Evolutionary conservation across 2,329 filamentous ascomycete genomes (phyloP).

Genomic region (Knoxdaviesia proteae): DNA sequence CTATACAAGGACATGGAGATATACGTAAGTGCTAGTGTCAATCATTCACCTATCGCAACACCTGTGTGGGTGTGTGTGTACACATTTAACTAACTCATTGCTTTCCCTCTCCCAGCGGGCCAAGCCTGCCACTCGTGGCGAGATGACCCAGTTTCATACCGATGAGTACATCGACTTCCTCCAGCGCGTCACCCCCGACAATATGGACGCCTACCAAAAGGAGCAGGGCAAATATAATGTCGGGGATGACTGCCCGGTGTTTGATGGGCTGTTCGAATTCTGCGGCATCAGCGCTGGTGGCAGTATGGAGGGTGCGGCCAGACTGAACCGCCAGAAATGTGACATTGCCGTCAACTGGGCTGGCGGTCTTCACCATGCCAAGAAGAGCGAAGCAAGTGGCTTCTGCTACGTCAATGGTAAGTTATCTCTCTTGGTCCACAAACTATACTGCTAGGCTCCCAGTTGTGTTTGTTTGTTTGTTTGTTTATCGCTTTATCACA

Average conservation of each 20-base stretch:
- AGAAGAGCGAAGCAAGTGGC: constrained; percentile 86
- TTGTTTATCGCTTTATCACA: background rate
- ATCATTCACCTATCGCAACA: background rate
- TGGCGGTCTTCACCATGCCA: constrained; percentile 88
- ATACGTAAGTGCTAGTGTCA: constrained; percentile 44
- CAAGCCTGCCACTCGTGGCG: constrained; percentile 70
- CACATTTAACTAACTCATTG: no score
- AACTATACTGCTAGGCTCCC: no score
- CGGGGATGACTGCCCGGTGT: constrained; percentile 90
- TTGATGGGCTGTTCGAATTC: constrained; percentile 94
- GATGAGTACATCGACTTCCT: constrained; percentile 92
- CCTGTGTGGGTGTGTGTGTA: no score
- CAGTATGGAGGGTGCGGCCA: constrained; percentile 79
- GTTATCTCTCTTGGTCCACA: constrained; percentile 8
- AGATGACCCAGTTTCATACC: constrained; percentile 88
- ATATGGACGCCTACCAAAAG: constrained; percentile 65
- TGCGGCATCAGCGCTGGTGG: constrained; percentile 87
- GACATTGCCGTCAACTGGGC: constrained; percentile 98
- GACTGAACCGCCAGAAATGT: constrained; percentile 75
- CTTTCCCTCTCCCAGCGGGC: constrained; percentile 33
- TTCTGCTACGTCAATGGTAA: constrained; percentile 97
- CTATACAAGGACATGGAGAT: constrained; percentile 94
- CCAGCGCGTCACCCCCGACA: constrained; percentile 88
- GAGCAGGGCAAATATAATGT: constrained; percentile 92
- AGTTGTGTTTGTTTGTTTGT: no score